Evolutionary conservation across 495 filamentous ascomycete species (phyloP).

Genomic region (Thozetella sp.): DNA sequence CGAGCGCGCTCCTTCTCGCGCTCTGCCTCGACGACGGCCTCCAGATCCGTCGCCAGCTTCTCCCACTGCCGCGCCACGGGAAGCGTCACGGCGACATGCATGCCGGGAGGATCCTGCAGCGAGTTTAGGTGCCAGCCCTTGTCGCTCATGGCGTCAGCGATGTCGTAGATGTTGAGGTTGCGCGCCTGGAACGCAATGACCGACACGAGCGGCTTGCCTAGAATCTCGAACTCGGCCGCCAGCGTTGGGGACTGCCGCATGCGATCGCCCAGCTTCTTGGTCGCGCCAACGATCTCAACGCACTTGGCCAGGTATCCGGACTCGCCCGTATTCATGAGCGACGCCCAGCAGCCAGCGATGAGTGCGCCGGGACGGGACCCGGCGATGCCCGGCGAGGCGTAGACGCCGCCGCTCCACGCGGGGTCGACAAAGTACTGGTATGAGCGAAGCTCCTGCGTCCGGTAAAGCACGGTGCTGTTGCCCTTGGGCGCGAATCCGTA

Average conservation of each 20-base stretch:
- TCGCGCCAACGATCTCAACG: conserved; percentile 81
- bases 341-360: conserved; percentile 93
- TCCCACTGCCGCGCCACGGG: conserved; percentile 83
- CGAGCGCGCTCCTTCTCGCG: conserved; percentile 66
- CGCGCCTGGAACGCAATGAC: conserved; percentile 86
- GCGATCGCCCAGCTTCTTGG: conserved; percentile 80
- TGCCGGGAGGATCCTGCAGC: conserved; percentile 87
- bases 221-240: conserved; percentile 69
- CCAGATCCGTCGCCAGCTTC: conserved; percentile 73
- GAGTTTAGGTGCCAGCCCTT: conserved; percentile 97
- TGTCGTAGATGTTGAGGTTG: conserved; percentile 81
- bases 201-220: conserved; percentile 85
- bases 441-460: conserved; percentile 70
- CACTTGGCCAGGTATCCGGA: conserved; percentile 86
- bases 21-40: conserved; percentile 76
- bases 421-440: conserved; percentile 97
- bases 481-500: conserved; percentile 99
- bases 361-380: conserved; percentile 91
- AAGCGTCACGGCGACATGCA: conserved; percentile 93
- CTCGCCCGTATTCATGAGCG: conserved; percentile 85
- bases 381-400: conserved; percentile 87
- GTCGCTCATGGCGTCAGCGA: conserved; percentile 79
- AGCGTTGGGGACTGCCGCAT: conserved; percentile 68
- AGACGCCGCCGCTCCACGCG: conserved; percentile 95
- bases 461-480: conserved; percentile 90